Evolutionary conservation across 768 basidiomycete species (phyloP), one percentile per base, ranked within the genome.

Genomic region (Calvatia gigantea): DNA sequence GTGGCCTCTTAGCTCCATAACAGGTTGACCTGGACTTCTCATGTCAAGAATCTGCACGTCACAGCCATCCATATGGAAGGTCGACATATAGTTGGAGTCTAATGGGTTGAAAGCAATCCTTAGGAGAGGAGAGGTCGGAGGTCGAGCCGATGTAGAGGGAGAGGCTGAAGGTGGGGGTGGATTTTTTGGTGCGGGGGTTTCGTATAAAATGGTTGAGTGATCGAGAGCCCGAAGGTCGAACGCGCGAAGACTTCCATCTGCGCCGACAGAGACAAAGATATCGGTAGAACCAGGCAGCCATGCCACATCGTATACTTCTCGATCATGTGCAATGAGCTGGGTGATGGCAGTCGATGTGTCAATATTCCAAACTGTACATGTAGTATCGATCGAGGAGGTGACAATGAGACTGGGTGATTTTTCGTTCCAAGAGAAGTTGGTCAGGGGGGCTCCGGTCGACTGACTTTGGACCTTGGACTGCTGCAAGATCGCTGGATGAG

Each of bases 331-430:
- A 65, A 97, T 96, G 58, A 99, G 84, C 70, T 98, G 97, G 2
- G 97, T 99, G 67, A 98, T 84, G 23, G 97, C 96, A 6, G 89
- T 87, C 23, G 86, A 83, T 3, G 92, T 92, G 64, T 96, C 90
- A 67, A 99, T 91, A 70, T 99, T 97, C 97, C 97, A 99, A 21
- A 98, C 90, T 1, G 97, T 98, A 69, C 96, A 98, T 12, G 95
- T 97, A 48, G 97, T 99, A 67, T 99, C 97, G 63, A 98, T 96
- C 6, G 94, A 97, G 21, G 96, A 95, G 5, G 97, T 99, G 33
- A 98, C 96, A 62, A 98, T 87, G 47, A 92, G 83, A 59, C 85
- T 86, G 1, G 96, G 94, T 0, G 88, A 79, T 65, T 94, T 89
- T 63, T 94, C 87, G 67, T 97, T 98, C 97, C 97, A 99, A 0